These are phyloP conservation scores for Chrysochromulina parva DNA, from an alignment of 78 protist species.

Conservation along the genomic window DNA sequence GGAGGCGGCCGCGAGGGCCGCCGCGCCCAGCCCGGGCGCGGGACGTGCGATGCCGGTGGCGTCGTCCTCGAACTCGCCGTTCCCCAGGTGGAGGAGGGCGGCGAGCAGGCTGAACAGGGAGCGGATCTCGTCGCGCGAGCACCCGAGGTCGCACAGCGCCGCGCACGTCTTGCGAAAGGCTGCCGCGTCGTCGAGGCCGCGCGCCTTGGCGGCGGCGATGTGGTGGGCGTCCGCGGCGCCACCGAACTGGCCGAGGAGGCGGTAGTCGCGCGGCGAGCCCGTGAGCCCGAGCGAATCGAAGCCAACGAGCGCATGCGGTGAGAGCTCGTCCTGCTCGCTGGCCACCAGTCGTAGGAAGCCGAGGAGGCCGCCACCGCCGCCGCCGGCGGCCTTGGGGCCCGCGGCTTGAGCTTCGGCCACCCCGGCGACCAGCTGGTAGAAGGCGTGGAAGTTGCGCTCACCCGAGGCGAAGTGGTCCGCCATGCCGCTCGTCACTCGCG, in stretches of 20 bases:
- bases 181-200: no score
- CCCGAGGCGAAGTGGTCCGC: constrained; percentile 53
- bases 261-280: no score
- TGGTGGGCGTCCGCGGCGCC: no score
- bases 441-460: constrained; percentile 93
- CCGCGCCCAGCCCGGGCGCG: background rate
- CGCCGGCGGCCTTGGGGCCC: no score
- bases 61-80: background rate
- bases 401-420: no score
- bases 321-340: no score
- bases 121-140: background rate
- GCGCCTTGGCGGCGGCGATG: no score
- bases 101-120: background rate
- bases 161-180: background rate
- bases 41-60: background rate
- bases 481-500: constrained; percentile 67
- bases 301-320: no score
- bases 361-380: no score
- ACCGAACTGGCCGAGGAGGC: no score
- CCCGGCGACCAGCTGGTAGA: constrained; percentile 72
- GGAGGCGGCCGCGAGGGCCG: background rate
- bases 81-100: background rate
- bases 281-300: no score
- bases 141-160: background rate
- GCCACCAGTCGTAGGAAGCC: no score